Evolutionary conservation across 805 yeast genomes (phyloP).

Genomic region (Wickerhamiella spandovensis): DNA sequence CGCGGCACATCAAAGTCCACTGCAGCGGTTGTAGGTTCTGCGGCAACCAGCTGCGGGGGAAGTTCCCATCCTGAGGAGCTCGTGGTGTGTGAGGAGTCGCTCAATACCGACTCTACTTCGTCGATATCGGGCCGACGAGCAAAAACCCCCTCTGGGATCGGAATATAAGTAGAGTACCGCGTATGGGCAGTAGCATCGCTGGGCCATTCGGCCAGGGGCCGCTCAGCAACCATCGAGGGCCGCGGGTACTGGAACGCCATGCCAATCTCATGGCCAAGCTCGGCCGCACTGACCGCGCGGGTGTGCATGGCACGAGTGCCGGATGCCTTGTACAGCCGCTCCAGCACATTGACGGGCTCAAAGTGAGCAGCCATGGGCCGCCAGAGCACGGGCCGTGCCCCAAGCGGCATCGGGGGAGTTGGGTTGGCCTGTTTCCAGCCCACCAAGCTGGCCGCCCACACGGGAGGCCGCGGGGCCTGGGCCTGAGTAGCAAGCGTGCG

Average conservation of each 20-base stretch:
- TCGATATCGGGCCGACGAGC: not conserved
- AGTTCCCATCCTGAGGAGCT: not conserved
- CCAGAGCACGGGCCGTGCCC: not conserved
- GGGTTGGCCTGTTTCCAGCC: not conserved
- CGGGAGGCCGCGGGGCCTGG: not conserved
- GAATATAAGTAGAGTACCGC: not conserved
- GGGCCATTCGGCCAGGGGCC: not conserved
- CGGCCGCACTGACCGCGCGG: not conserved
- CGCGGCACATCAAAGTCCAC: conserved; percentile 45
- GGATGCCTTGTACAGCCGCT: not conserved
- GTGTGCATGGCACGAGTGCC: not conserved
- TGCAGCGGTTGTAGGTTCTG: conserved; percentile 7
- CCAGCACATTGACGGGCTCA: not conserved
- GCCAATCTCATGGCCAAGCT: not conserved
- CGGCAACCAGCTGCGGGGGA: not conserved
- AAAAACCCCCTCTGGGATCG: not conserved
- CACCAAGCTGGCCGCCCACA: not conserved
- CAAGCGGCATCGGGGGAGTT: not conserved
- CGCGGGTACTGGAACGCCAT: not conserved
- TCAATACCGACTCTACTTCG: not conserved
- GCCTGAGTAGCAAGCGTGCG: not conserved
- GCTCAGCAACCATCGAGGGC: not conserved
- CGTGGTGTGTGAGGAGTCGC: not conserved
- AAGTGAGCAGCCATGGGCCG: not conserved
- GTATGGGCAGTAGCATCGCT: not conserved